Base-by-base conservation (phyloP, 2,329 filamentous ascomycete species). In the Hypoxylon sp. region DNA sequence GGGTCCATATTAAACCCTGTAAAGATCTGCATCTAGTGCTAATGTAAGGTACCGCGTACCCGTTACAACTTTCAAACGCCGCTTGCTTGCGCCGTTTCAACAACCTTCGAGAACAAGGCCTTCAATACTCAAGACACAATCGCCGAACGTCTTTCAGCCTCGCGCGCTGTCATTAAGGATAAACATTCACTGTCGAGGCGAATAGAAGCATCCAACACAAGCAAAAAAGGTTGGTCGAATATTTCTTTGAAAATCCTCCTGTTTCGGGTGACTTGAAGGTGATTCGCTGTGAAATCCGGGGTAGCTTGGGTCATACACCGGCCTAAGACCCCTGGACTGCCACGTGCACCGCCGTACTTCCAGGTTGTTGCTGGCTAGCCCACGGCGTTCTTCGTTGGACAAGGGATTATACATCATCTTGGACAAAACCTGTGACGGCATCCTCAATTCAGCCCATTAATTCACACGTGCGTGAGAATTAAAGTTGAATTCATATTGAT, bases 31-130 rank as follows among this genome's bases (percentile, higher is more conserved):
- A 52, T 47, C n/a, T 47, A n/a, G n/a, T 59, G 47, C 63, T 58
- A 64, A 64, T 67, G 64, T 57, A 61, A 64, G 66, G 63, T 66
- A 64, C 65, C 50, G 29, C 31, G 9, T 10, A 44, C 44, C 26
- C 44, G 48, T 33, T 19, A 11, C 22, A 42, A 59, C 52, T 60
- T 29, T 58, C 52, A 47, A 54, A 63, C 47, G 52, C 37, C 39
- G 29, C 29, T 8, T 8, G 29, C 29, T 31, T 2, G 29, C 29
- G 29, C 5, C 29, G 5, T 31, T 51, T 46, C 44, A 37, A 63
- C 26, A 13, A 33, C 9, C 29, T 17, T 44, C 35, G 22, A 39
- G 39, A 62, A 44, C 47, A 52, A 42, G 31, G 37, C 42, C 42
- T 39, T n/a, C 37, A 14, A 35, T 35, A 55, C 13, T 37, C 5